phyloP scores from a whole-genome alignment of 305 asterid genomes.

The Lippia alba region DNA sequence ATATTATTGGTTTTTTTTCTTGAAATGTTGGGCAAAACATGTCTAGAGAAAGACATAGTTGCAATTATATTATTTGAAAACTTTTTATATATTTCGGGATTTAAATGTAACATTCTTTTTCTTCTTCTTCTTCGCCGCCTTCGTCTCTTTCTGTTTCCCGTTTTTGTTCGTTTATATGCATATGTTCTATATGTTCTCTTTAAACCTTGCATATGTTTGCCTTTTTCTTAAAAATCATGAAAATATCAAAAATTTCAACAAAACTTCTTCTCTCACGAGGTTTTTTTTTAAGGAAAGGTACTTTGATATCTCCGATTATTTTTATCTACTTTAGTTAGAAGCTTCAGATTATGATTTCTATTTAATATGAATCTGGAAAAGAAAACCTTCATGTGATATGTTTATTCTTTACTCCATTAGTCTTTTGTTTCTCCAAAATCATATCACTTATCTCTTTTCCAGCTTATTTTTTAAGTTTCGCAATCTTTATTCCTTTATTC shows the following conservation, averaged over 20 bases:
- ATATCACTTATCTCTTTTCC: conserved; percentile 38
- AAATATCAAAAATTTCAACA: no score
- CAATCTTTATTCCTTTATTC: conserved; percentile 38
- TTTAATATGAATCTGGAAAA: not conserved
- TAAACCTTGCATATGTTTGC: no score
- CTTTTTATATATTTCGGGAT: not conserved
- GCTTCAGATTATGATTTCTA: not conserved
- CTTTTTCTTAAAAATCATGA: no score
- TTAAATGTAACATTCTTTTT: not conserved
- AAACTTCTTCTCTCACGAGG: no score
- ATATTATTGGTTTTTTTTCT: not conserved
- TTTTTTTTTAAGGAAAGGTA: no score
- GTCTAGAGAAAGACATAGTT: not conserved
- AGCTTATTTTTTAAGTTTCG: conserved; percentile 40
- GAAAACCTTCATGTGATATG: not conserved
- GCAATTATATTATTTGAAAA: not conserved
- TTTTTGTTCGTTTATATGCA: no score
- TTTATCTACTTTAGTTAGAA: not conserved
- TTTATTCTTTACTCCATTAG: conserved; percentile 23
- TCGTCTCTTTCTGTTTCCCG: no score
- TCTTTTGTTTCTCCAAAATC: conserved; percentile 31
- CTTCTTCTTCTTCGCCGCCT: no score
- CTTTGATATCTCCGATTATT: not conserved
- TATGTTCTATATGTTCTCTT: no score
- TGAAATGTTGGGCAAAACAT: not conserved